Base-by-base conservation (phyloP, 257 asterid genomes). In the Petunia axillaris region DNA sequence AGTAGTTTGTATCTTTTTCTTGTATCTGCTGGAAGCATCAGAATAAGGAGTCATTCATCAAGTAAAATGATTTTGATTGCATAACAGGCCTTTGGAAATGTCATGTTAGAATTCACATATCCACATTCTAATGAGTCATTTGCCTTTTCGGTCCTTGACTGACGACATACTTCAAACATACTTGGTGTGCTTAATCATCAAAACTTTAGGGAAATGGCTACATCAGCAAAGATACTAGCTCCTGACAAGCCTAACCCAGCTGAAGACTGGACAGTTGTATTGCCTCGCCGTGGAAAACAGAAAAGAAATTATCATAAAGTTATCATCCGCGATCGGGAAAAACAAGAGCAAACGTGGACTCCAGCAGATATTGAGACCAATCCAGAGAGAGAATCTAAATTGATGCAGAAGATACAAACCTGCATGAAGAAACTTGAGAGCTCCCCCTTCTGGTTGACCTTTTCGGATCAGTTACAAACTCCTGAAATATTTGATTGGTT, bases 251-350 rank as follows among this genome's bases (percentile, higher is more conserved):
- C 88, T 5, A 77, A 44, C 55, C 67, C 67, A 9, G 64, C 83
- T 4, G 95, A 91, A 68, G 97, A 86, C 13, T 95, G 97, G 98
- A 93, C 92, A 9, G 13, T 91, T 37, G 98, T 95, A 62, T 53
- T 91, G 82, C 95, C 91, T 40, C 92, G 96, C 53, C 89, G 89
- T 48, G 93, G 94, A 37, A 95, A 86, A 84, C 91, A 83, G 77
- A 87, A 67, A 39, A 77, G 82, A 77, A 52, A 8, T 50, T 58
- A 62, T 1, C 81, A 65, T 59, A 86, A 86, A 79, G 68, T 71
- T 54, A 57, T 77, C 77, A 74, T 79, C 59, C 84, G 85, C 0
- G 82, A 87, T 80, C 80, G 73, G 36, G 81, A 80, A 60, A 83
- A 84, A 46, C 91, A 87, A 78, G 87, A 81, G 64, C 88, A 83